Evolutionary conservation across 1,284 basidiomycete species (phyloP), one percentile per base, ranked within the genome.

Genomic region (Lentinus polychrous): DNA sequence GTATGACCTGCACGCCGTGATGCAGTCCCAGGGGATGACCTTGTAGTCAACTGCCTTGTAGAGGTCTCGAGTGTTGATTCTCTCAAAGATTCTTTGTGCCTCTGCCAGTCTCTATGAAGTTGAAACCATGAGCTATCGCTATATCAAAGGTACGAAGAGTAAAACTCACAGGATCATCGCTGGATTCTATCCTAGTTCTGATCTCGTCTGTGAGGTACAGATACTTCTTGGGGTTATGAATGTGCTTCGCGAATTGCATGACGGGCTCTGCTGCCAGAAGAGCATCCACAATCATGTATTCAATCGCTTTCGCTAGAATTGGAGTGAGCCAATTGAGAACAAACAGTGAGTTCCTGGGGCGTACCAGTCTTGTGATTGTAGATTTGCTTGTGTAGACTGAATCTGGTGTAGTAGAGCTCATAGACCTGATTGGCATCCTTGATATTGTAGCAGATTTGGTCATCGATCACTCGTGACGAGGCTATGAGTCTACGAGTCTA

Each of bases 251-350:
- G 48, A 89, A 78, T 37, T 79, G 69, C 59, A 89, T 61, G 50
- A 73, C 51, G 0, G 77, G 74, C 36, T 91, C 83, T 0, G 88
- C 88, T 0, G 66, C 64, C 1, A 82, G 66, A 8, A 91, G 70
- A 0, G 75, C 85, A 55, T 91, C 88, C 3, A 87, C 71, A 18
- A 91, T 70, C 87, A 90, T 91, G 57, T 81, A 78, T 59, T 90
- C 88, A 46, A 91, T 81, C 0, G 84, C 79, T 54, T 76, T 83
- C 6, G 83, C 86, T 86, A 31, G 32, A 12, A 36, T 7, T 34
- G 44, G 24, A 57, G 32, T 4, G 12, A 7, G 8, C 1, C 2
- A 33, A n/a, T 17, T 33, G 45, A n/a, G 48, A 23, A n/a, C 24
- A 11, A n/a, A 14, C 14, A 10, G 17, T 37, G 17, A 43, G 2